phyloP scores from a whole-genome alignment of 768 basidiomycete species.

The Mycena kentingensis region DNA sequence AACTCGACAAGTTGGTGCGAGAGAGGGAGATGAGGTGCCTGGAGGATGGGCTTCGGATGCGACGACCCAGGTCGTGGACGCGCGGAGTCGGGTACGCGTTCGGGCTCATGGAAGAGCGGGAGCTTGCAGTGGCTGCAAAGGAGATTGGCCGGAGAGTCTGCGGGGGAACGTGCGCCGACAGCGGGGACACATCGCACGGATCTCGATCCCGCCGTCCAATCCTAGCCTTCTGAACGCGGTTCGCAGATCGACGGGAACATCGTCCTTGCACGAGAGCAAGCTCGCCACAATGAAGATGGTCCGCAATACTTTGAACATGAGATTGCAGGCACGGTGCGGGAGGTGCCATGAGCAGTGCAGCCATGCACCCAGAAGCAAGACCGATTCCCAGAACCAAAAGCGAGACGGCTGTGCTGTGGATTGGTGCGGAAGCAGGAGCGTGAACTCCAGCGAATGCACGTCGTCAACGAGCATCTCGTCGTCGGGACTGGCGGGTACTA shows the following conservation, averaged over 20 bases:
- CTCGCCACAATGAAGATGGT: background rate
- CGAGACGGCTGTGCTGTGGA: too few relatives aligned
- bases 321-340: background rate
- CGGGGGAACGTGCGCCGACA: background rate
- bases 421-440: too few relatives aligned
- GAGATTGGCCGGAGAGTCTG: background rate
- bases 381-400: too few relatives aligned
- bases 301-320: background rate
- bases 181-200: background rate
- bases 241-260: background rate
- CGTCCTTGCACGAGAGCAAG: background rate
- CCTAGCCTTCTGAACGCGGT: background rate
- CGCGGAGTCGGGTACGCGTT: background rate
- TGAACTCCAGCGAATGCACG: too few relatives aligned
- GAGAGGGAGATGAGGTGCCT: background rate
- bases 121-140: background rate
- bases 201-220: background rate
- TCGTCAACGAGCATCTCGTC: too few relatives aligned
- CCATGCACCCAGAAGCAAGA: too few relatives aligned
- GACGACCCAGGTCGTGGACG: background rate
- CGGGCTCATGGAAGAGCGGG: background rate
- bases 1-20: background rate
- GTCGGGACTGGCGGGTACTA: too few relatives aligned
- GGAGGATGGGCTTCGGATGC: background rate
- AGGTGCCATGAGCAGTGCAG: too few relatives aligned